Evolutionary conservation across 805 yeast genomes (phyloP).

Genomic region (Cyberlindnera galapagoensis): DNA sequence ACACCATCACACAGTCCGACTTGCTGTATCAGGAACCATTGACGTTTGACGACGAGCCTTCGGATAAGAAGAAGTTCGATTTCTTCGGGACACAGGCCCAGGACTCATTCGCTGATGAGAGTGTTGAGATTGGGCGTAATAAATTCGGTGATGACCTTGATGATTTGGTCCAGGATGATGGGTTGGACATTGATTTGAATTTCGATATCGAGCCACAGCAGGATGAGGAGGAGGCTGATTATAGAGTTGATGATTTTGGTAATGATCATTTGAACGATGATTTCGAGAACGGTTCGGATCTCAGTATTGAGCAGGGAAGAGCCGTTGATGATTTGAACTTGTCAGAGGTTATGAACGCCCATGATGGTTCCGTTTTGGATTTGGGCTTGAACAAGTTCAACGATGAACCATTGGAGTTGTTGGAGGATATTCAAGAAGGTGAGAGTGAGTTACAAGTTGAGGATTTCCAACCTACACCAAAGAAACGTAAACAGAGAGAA

Average conservation of each 20-base stretch:
- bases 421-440: constrained; percentile 14
- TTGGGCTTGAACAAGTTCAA: constrained; percentile 11
- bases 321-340: constrained; percentile 15
- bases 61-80: constrained; percentile 11
- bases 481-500: constrained; percentile 7
- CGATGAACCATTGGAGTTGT: constrained; percentile 16
- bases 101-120: constrained; percentile 37
- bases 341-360: constrained; percentile 12
- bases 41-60: constrained; percentile 23
- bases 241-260: constrained; percentile 3
- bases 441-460: constrained; percentile 1
- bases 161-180: constrained; percentile 31
- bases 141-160: constrained; percentile 24
- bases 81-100: constrained; percentile 14
- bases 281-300: too few species aligned
- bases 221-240: constrained; percentile 2
- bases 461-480: constrained; percentile 6
- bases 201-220: constrained; percentile 27
- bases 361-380: constrained; percentile 9
- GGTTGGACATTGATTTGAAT: constrained; percentile 49
- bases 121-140: constrained; percentile 65
- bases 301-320: constrained; percentile 28
- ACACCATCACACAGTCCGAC: constrained; percentile 74
- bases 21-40: constrained; percentile 62
- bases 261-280: constrained; percentile 17